Base-by-base conservation (phyloP, 2,329 filamentous ascomycete genomes). In the Diaporthe sp. region DNA sequence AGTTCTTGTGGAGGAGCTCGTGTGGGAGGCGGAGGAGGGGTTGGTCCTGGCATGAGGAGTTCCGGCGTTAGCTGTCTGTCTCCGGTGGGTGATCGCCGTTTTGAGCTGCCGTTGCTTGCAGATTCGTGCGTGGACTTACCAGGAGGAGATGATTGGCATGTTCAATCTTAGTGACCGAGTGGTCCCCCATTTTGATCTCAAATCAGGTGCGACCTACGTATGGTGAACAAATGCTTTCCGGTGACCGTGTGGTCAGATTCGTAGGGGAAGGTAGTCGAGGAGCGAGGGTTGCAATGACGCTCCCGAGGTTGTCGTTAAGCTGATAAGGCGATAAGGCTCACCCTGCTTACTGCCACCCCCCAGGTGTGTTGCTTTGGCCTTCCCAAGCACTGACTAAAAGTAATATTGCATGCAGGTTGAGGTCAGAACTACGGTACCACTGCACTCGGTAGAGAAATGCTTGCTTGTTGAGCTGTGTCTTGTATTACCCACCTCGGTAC, bases 1-100 rank as follows among this genome's bases (percentile, higher is more conserved):
- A 97, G 85, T 97, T 98, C 83, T 97, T 96, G 73, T 95, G 93
- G 30, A 97, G 92, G 74, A 98, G 93, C 82, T 98, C 97, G 84
- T 96, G 93, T 25, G 97, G 97, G 30, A 98, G 91, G 45, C 96
- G 95, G 78, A 99, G 92, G 78, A 98, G 93, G 5, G 96, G 94
- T 89, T 98, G 96, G 82, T 99, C 97, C 95, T 96, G 47, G 68
- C 25, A 19, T 47, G 77, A 30, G 38, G 67, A 75, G 42, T 60
- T 58, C 35, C 68, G 47, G 72, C 38, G 69, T 70, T 40, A 38
- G 71, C 69, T 74, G 40, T n/a, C n/a, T 42, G 33, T 72, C 38
- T 42, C 47, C 19, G 50, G 9, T 6, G 3, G 47, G 8, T 30
- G 45, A 40, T 64, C 8, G 30, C 64, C 64, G 64, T 25, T 6